phyloP scores from a whole-genome alignment of 768 basidiomycete species.

The Calocera viscosa region DNA sequence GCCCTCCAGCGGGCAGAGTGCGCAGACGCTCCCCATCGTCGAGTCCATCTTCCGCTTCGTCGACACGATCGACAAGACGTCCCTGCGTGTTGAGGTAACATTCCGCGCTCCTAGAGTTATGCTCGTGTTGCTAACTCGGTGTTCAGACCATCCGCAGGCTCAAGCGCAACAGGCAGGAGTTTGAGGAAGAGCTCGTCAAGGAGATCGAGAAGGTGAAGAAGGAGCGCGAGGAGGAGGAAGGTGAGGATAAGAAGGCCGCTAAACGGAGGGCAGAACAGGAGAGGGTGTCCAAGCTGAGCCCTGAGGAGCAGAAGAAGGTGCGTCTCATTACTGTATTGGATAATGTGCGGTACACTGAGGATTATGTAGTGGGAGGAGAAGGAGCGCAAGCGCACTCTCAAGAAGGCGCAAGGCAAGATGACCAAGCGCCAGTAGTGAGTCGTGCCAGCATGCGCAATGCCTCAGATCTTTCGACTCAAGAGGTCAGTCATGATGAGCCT shows the following conservation, averaged over 20 bases:
- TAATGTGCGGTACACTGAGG: conserved; percentile 3
- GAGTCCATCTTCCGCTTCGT: conserved; percentile 60
- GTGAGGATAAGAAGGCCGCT: conserved; percentile 56
- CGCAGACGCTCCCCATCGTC: conserved; percentile 47
- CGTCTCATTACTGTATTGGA: conserved; percentile 9
- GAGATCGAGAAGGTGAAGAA: conserved; percentile 50
- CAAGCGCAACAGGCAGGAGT: conserved; percentile 55
- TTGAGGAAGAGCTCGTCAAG: conserved; percentile 54
- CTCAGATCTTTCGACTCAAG: too few relatives aligned
- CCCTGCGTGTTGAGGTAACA: conserved; percentile 58
- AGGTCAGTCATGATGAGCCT: background rate
- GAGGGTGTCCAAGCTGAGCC: conserved; percentile 54
- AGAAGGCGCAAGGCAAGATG: conserved; percentile 44
- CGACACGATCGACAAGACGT: conserved; percentile 43
- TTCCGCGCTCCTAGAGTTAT: background rate
- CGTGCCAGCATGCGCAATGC: too few relatives aligned
- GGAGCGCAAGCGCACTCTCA: conserved; percentile 58
- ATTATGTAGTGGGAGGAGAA: conserved; percentile 48
- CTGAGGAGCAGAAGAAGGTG: conserved; percentile 76
- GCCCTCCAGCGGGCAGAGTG: conserved; percentile 39
- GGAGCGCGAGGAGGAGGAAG: conserved; percentile 52
- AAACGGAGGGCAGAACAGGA: conserved; percentile 67
- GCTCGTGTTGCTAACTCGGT: background rate
- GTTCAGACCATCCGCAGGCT: conserved; percentile 55
- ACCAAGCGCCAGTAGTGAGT: conserved; percentile 6